Evolutionary conservation across 371 early-diverging fungal species (phyloP).

Genomic region (Umbelopsis sp.): DNA sequence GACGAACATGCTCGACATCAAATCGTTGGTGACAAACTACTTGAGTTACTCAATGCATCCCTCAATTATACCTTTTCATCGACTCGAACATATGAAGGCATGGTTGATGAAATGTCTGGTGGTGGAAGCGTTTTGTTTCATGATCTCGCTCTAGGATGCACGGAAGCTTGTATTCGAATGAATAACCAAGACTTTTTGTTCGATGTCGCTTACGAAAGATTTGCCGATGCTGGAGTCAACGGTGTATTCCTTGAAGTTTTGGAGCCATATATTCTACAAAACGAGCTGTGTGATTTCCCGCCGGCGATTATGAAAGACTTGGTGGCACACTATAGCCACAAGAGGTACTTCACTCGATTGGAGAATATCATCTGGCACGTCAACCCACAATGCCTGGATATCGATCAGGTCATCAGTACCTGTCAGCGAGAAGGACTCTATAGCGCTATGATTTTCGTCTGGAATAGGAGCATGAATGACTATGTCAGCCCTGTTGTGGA

Average conservation of each 20-base stretch:
- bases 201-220: conserved; percentile 75
- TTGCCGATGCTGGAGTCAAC: conserved; percentile 58
- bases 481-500: conserved; percentile 82
- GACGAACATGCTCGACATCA: conserved; percentile 61
- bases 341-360: conserved; percentile 58
- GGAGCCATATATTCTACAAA: conserved; percentile 67
- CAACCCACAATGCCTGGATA: conserved; percentile 73
- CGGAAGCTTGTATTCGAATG: conserved; percentile 74
- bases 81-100: conserved; percentile 46
- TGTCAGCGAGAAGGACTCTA: conserved; percentile 70
- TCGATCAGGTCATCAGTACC: conserved; percentile 71
- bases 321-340: conserved; percentile 61
- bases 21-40: conserved; percentile 66
- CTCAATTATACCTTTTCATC: conserved; percentile 69
- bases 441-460: conserved; percentile 79
- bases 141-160: conserved; percentile 62
- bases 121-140: conserved; percentile 53
- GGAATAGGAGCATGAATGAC: conserved; percentile 77
- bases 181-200: conserved; percentile 70
- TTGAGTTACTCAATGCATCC: conserved; percentile 69
- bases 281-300: conserved; percentile 59
- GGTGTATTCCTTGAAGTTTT: conserved; percentile 69
- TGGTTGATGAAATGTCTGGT: conserved; percentile 48
- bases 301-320: conserved; percentile 77
- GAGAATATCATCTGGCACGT: conserved; percentile 81